phyloP scores from a whole-genome alignment of 129 eudicot species.

The Gnaphalium uliginosum region DNA sequence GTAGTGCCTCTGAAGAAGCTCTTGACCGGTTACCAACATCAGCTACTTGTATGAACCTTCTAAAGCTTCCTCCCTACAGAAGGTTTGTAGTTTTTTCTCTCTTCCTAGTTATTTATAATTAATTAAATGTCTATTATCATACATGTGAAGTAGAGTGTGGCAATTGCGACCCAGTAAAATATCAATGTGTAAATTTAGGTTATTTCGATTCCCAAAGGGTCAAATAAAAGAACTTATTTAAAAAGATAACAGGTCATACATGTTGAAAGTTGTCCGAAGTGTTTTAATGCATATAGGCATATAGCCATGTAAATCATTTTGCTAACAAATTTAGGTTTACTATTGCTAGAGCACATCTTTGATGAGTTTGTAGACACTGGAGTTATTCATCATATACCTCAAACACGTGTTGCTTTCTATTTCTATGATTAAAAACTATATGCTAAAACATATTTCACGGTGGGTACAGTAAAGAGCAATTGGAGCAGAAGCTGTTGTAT shows the following conservation, averaged over 20 bases:
- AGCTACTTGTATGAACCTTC: slow-evolving; percentile 97
- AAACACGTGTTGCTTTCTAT: background rate
- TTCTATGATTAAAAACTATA: background rate
- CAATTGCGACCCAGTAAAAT: background rate
- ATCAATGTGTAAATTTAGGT: background rate
- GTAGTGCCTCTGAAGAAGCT: slow-evolving; percentile 85
- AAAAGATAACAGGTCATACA: background rate
- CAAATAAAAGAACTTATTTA: background rate
- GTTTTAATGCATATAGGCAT: background rate
- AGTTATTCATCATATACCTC: background rate
- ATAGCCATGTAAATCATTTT: background rate
- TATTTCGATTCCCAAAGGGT: background rate
- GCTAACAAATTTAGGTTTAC: background rate
- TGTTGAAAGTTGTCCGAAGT: too few relatives aligned
- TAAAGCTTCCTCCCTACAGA: slow-evolving; percentile 94
- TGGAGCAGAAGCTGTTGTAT: slow-evolving; percentile 91
- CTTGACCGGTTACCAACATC: slow-evolving; percentile 94
- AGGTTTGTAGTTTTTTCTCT: slow-evolving; percentile 46
- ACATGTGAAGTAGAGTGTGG: background rate
- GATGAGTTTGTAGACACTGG: background rate
- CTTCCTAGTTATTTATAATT: background rate
- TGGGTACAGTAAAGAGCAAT: slow-evolving; percentile 75
- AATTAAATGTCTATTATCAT: background rate
- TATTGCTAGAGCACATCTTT: background rate
- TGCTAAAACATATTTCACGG: background rate